These are phyloP conservation scores for Westerdykella aurantiaca DNA, from an alignment of 2,329 filamentous ascomycete genomes.

Conservation along the genomic window DNA sequence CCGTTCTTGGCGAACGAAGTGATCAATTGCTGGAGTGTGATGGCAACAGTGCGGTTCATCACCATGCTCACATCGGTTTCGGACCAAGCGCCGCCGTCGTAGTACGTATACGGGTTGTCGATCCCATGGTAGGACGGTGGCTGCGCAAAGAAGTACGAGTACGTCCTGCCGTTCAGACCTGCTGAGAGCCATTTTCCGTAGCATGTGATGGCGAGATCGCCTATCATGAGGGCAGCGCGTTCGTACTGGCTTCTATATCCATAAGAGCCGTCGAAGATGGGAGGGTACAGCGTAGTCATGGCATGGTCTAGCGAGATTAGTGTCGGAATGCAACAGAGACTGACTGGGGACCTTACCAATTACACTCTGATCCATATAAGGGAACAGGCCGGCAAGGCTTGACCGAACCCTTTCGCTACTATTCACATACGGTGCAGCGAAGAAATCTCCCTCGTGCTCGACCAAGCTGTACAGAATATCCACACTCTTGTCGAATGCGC, in stretches of 20 bases:
- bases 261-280: conserved; percentile 5
- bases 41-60: conserved; percentile 1
- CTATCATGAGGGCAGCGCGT: too few relatives aligned
- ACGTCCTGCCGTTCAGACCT: conserved; percentile 2
- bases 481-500: conserved; percentile 42
- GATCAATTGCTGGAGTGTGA: conserved; percentile 1
- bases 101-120: conserved; percentile 1
- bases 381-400: conserved; percentile 38
- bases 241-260: too few relatives aligned
- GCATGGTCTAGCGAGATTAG: conserved; percentile 20
- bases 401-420: conserved; percentile 6
- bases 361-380: conserved; percentile 3
- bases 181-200: conserved; percentile 2
- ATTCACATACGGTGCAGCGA: conserved; percentile 1
- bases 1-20: conserved; percentile 1
- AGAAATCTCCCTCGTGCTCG: conserved; percentile 24
- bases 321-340: conserved; percentile 1
- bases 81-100: conserved; percentile 1
- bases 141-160: conserved; percentile 6
- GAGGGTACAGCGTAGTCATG: conserved; percentile 6
- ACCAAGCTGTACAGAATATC: conserved; percentile 38
- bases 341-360: conserved; percentile 11
- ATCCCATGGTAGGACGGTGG: conserved; percentile 2
- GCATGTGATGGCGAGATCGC: background rate
- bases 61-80: background rate